These are phyloP conservation scores for Podaxis sp. DNA, from an alignment of 768 basidiomycete species.

Conservation along the genomic window DNA sequence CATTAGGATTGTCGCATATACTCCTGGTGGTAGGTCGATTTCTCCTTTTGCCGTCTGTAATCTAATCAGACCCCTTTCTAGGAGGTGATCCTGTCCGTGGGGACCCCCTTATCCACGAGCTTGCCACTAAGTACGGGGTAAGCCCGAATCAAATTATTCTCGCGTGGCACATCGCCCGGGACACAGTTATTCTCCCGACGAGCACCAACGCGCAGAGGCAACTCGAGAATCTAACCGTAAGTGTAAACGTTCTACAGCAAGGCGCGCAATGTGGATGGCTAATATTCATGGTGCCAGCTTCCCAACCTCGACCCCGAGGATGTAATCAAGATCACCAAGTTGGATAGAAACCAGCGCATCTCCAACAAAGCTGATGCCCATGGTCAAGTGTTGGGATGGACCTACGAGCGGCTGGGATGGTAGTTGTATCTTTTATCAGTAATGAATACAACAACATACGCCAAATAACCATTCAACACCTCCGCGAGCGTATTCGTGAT, in stretches of 20 bases:
- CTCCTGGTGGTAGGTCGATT: slow-evolving; percentile 36
- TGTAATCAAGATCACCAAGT: not conserved
- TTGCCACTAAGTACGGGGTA: slow-evolving; percentile 16
- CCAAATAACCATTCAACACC: no score
- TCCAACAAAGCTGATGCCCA: not conserved
- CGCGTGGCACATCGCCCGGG: slow-evolving; percentile 49
- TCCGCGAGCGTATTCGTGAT: no score
- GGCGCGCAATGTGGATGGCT: not conserved
- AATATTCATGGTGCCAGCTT: not conserved
- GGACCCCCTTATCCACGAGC: not conserved
- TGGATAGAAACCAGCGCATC: not conserved
- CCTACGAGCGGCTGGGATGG: not conserved
- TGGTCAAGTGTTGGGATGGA: not conserved
- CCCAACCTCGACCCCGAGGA: not conserved
- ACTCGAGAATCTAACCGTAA: slow-evolving; percentile 46
- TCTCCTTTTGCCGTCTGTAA: not conserved
- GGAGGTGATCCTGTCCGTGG: not conserved
- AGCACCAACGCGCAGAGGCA: slow-evolving; percentile 45
- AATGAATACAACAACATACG: no score
- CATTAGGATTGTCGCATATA: slow-evolving; percentile 47
- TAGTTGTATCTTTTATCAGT: no score
- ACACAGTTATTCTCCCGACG: slow-evolving; percentile 44
- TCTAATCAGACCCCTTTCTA: not conserved
- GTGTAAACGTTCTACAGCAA: slow-evolving; percentile 12
- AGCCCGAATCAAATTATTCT: slow-evolving; percentile 46